These are phyloP conservation scores for Paecilomyces niveus DNA, from an alignment of 2,329 filamentous ascomycete species.

Conservation along the genomic window DNA sequence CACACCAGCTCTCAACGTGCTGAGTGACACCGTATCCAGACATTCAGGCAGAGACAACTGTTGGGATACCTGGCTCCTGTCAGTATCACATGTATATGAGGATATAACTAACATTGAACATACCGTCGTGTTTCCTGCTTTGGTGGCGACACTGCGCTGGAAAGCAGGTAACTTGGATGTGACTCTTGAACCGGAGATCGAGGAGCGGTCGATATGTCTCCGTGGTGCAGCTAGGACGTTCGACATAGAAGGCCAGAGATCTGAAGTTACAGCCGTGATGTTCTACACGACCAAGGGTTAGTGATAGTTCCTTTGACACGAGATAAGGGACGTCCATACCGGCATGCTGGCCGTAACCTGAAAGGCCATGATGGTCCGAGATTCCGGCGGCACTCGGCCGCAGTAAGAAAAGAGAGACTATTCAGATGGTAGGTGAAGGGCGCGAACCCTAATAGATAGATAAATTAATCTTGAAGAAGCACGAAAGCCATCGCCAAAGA, in stretches of 20 bases:
- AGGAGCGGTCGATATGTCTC: conserved; percentile 22
- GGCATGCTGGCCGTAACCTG: conserved; percentile 42
- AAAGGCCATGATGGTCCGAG: conserved; percentile 43
- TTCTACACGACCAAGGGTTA: conserved; percentile 27
- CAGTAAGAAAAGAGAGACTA: conserved; percentile 7
- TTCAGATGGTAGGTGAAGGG: conserved; percentile 1
- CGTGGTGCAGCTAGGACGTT: conserved; percentile 30
- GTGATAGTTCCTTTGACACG: background rate
- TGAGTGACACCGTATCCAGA: conserved; percentile 17
- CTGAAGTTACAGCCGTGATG: conserved; percentile 34
- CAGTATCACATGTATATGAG: background rate
- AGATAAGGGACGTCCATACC: conserved; percentile 27
- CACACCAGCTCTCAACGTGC: conserved; percentile 15
- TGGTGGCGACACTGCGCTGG: background rate
- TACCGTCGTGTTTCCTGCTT: conserved; percentile 14
- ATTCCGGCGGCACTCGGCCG: conserved; percentile 31
- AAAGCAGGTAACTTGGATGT: conserved; percentile 3
- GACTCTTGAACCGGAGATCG: conserved; percentile 6
- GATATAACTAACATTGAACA: conserved; percentile 4
- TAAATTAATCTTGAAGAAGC: conserved; percentile 10
- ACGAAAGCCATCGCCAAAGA: conserved; percentile 6
- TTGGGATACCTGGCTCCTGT: conserved; percentile 6
- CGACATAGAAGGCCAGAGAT: conserved; percentile 39
- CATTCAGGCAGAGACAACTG: conserved; percentile 18
- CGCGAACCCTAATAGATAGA: conserved; percentile 5